A percentile compares a stretch with the other conserved stretches of the same genome.
Conservation (phyloP, 768 basidiomycete species). For the Lanmaoa rubissima region DNA sequence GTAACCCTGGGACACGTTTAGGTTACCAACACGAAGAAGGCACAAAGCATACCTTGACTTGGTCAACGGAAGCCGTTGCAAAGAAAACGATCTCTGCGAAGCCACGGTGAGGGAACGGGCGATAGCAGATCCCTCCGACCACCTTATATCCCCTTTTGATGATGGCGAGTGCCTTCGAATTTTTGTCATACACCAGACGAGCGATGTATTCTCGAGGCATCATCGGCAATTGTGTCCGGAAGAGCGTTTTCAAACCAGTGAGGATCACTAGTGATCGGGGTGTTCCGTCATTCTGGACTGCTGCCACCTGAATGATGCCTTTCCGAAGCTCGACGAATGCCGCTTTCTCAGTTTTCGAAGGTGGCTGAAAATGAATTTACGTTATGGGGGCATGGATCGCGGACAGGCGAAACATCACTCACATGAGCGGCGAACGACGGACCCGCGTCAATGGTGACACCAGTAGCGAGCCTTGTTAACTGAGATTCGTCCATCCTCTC, state of each 20-base stretch:
- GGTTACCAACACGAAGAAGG: not conserved
- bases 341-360: conserved; percentile 67
- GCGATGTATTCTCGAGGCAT: conserved; percentile 99
- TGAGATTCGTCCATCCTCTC: conserved; percentile 80
- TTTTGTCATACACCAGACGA: conserved; percentile 87
- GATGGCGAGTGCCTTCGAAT: conserved; percentile 92
- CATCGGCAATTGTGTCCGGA: conserved; percentile 96
- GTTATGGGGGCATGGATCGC: not conserved
- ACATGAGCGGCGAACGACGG: conserved; percentile 47
- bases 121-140: conserved; percentile 95
- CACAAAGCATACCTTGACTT: conserved; percentile 76
- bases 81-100: conserved; percentile 99
- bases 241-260: conserved; percentile 93
- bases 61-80: conserved; percentile 93
- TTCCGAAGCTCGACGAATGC: conserved; percentile 77
- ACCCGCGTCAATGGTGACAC: conserved; percentile 72
- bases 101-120: conserved; percentile 90
- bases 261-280: conserved; percentile 81
- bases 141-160: conserved; percentile 94
- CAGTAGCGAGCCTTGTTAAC: conserved; percentile 72
- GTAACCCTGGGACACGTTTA: conserved; percentile 67
- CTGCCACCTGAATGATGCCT: conserved; percentile 77
- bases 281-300: conserved; percentile 80
- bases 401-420: conserved; percentile 22
- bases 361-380: conserved; percentile 39